Conservation (phyloP, 331 rosid genomes). For the Spiraea crenata region DNA sequence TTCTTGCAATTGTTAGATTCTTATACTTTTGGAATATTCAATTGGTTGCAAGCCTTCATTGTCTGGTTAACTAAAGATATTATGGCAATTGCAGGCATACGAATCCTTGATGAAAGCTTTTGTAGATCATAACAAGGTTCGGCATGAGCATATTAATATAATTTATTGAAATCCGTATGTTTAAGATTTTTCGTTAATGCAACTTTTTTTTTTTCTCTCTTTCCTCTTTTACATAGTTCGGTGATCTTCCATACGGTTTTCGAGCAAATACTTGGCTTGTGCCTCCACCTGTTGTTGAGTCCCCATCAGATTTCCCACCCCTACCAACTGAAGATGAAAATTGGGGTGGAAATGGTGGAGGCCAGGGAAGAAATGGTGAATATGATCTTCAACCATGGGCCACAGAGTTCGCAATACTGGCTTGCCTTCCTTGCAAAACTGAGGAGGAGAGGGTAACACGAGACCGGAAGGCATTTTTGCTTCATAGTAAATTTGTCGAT, state of each 20-base stretch:
- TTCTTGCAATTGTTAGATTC: not conserved
- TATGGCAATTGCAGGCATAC: slow-evolving; percentile 60
- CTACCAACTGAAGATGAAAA: slow-evolving; percentile 81
- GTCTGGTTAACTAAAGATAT: not conserved
- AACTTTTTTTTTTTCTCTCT: slow-evolving; percentile 4
- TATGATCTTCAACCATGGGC: slow-evolving; percentile 72
- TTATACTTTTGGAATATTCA: not conserved
- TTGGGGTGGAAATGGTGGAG: slow-evolving; percentile 96
- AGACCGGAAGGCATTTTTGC: slow-evolving; percentile 92
- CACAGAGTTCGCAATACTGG: slow-evolving; percentile 62
- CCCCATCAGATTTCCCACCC: slow-evolving; percentile 57
- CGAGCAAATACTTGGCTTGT: slow-evolving; percentile 97
- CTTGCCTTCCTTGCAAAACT: slow-evolving; percentile 82
- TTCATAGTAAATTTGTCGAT: slow-evolving; percentile 81
- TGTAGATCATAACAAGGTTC: slow-evolving; percentile 84
- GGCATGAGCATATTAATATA: slow-evolving; percentile 1
- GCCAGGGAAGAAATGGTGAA: slow-evolving; percentile 70
- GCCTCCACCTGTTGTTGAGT: slow-evolving; percentile 74
- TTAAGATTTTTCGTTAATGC: slow-evolving; percentile 6
- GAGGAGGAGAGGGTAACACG: slow-evolving; percentile 90
- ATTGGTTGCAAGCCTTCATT: too few species aligned
- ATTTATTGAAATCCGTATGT: not conserved
- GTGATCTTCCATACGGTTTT: slow-evolving; percentile 92
- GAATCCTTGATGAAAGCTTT: slow-evolving; percentile 85
- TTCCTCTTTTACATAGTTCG: slow-evolving; percentile 56